phyloP scores from a whole-genome alignment of 2,329 filamentous ascomycete genomes.

The Talaromyces sp. region DNA sequence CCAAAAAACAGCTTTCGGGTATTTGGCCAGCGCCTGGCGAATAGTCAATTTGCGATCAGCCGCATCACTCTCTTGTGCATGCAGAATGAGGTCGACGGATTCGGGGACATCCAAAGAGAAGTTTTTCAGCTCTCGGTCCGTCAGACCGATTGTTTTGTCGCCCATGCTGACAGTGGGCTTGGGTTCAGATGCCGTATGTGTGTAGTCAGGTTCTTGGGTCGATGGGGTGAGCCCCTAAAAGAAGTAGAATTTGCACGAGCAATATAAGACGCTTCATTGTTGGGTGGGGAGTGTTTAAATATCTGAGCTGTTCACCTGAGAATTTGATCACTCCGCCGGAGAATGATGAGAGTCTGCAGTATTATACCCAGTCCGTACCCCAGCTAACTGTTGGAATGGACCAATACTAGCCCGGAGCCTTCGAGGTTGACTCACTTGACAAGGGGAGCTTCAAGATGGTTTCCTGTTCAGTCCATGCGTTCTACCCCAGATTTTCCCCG shows the following conservation, averaged over 20 bases:
- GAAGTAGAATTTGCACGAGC: background rate
- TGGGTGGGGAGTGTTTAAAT: conserved; percentile 3
- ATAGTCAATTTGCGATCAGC: conserved; percentile 16
- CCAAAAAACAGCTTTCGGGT: conserved; percentile 17
- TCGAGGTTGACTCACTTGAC: background rate
- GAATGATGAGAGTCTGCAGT: background rate
- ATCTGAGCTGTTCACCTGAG: background rate
- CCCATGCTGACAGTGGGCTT: background rate
- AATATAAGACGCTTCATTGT: background rate
- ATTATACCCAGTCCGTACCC: background rate
- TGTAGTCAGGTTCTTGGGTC: too few species aligned
- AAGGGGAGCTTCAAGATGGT: background rate
- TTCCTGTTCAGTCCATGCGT: background rate
- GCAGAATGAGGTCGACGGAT: conserved; percentile 13
- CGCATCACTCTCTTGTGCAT: conserved; percentile 17
- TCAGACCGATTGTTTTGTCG: conserved; percentile 4
- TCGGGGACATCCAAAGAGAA: conserved; percentile 14
- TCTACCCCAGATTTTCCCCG: conserved; percentile 10
- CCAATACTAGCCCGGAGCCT: background rate
- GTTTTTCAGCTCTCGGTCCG: conserved; percentile 14
- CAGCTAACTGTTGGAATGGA: background rate
- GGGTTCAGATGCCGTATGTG: background rate
- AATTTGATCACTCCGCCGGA: background rate
- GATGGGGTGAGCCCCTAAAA: background rate
- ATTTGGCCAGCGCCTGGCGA: conserved; percentile 15